These are phyloP conservation scores for Collybia sordida DNA, from an alignment of 768 basidiomycete genomes.

Conservation along the genomic window DNA sequence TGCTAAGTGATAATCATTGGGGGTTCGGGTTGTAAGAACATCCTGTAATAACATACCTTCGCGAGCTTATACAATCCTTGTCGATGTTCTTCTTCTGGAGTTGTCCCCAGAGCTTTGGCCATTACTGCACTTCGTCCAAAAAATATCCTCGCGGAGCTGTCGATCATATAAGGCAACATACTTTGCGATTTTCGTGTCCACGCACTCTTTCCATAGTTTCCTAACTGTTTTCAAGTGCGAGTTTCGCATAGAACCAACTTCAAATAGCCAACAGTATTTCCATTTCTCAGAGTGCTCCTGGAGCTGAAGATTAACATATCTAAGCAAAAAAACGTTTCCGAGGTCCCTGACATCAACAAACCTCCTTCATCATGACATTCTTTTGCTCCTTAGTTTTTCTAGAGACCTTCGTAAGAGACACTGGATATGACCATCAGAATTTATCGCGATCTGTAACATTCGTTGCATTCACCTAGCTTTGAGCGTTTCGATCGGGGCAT, in stretches of 20 bases:
- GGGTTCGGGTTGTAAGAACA: conserved; percentile 1
- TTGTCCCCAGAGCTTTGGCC: conserved; percentile 92
- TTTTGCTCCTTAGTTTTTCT: conserved; percentile 95
- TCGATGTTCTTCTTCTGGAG: conserved; percentile 83
- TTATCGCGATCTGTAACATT: conserved; percentile 6
- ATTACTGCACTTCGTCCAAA: conserved; percentile 88
- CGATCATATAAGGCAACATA: conserved; percentile 3
- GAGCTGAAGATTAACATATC: conserved; percentile 44
- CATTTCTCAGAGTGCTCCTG: conserved; percentile 86
- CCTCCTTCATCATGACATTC: conserved; percentile 76
- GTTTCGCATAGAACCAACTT: conserved; percentile 95
- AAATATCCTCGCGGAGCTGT: conserved; percentile 85
- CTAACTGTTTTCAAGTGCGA: conserved; percentile 92
- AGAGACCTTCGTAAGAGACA: conserved; percentile 90
- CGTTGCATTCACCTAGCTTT: conserved; percentile 69
- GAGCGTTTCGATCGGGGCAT: conserved; percentile 92
- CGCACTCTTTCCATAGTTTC: conserved; percentile 90
- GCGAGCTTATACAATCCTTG: conserved; percentile 79
- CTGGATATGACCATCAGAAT: conserved; percentile 35
- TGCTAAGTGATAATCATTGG: conserved; percentile 45
- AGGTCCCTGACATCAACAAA: conserved; percentile 29
- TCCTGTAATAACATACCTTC: conserved; percentile 44
- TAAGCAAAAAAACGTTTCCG: conserved; percentile 4
- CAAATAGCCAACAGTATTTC: conserved; percentile 94
- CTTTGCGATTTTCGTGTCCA: conserved; percentile 7